Base-by-base conservation (phyloP, 208 protist species). In the Acanthamoeba triangularis region DNA sequence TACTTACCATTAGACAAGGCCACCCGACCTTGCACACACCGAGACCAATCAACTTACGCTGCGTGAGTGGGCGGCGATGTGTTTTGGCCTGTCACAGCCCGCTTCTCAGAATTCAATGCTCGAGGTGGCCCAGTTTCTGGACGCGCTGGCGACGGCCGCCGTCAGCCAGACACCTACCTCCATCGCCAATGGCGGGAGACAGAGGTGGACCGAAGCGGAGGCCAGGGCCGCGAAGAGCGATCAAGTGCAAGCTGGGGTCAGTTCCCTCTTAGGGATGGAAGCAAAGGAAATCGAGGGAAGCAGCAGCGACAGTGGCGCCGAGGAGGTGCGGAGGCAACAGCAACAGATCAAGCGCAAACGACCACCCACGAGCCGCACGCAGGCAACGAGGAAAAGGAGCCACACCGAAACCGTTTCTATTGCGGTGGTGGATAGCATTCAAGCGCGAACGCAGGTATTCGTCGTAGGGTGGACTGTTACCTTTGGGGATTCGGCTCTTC, bases 81-180 rank as follows among this genome's bases (percentile, higher is more conserved):
- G 78, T 52, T 7, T 0, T 10, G 3, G 25, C 13, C 47, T 59
- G 30, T 16, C n/a, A 18, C 44, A 59, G 25, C 10, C 37, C 18
- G 23, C 23, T 16, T 23, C 78, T 14, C 78, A 85, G 44, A 59
- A 23, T 18, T 85, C 78, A 14, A 59, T 85, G 44, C 44, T 85
- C 8, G 78, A 85, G 44, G 78, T 85, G 13, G 78, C 78, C 78
- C 47, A 59, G 11, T 85, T 85, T 33, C 47, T 85, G 14, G 78
- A 85, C 44, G 78, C 78, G 5, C 78, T 85, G 1, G 78, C 78
- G 13, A 25, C 78, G 10, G 78, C 78, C 23, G 78, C 78, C 25
- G 37, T 85, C 20, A 11, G 61, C 16, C 52, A 59, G 52, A 14
- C 18, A 14, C 52, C 52, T 14, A 59, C 52, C 13, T 23, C 52